Evolutionary conservation across 2,329 filamentous ascomycete species (phyloP).

Genomic region (Nectriaceae sp.): DNA sequence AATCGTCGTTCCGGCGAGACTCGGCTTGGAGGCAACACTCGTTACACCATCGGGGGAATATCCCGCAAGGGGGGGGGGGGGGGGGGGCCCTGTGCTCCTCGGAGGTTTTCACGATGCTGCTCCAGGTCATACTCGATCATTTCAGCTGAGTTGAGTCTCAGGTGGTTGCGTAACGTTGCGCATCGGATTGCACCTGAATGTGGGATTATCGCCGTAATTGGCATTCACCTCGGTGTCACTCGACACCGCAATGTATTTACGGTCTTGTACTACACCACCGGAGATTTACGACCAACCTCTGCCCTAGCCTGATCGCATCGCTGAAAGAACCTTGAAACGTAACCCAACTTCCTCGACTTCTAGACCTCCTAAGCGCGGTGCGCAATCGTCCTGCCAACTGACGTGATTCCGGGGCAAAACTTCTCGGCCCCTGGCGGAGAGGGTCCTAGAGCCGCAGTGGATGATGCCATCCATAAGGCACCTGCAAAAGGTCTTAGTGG

Average conservation of each 20-base stretch:
- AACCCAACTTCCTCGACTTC: not conserved
- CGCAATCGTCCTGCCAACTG: not conserved
- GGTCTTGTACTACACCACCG: not conserved
- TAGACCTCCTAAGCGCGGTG: not conserved
- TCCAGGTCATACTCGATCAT: not conserved
- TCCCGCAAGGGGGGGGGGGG: no score
- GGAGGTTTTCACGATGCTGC: not conserved
- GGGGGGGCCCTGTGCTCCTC: not conserved
- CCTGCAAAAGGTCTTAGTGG: not conserved
- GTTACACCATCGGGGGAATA: not conserved
- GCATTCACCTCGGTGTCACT: not conserved
- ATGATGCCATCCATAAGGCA: conserved; percentile 18
- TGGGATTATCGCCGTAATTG: not conserved
- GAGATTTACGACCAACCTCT: no score
- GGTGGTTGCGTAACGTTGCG: not conserved
- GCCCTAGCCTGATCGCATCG: no score
- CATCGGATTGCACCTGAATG: not conserved
- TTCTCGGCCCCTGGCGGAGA: not conserved
- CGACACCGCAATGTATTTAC: not conserved
- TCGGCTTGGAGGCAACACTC: not conserved
- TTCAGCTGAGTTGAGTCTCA: not conserved
- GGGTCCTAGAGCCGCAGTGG: not conserved
- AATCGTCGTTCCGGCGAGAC: not conserved
- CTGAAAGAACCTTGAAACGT: not conserved
- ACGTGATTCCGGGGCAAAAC: not conserved